These are phyloP conservation scores for Sapria himalayana DNA, from an alignment of 345 rosid species.

Conservation along the genomic window DNA sequence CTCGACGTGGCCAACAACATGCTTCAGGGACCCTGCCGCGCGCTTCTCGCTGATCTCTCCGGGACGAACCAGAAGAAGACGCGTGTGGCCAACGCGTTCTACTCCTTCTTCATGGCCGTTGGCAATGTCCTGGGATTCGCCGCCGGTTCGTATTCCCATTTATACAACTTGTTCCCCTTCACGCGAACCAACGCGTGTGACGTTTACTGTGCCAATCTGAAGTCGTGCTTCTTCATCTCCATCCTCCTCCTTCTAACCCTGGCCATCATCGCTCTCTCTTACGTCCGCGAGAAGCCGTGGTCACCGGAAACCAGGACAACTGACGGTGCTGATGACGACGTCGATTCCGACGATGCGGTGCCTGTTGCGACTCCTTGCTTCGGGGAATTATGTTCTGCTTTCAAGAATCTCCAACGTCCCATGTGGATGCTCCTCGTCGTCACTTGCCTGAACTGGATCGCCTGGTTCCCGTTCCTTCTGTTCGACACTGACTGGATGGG, in stretches of 20 bases:
- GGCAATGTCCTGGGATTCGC: conserved; percentile 74
- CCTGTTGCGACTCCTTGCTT: conserved; percentile 7
- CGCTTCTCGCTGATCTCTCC: conserved; percentile 65
- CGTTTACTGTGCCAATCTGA: conserved; percentile 67
- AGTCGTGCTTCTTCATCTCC: conserved; percentile 54
- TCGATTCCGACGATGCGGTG: neutral
- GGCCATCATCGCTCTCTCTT: conserved; percentile 21
- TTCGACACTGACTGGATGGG: conserved; percentile 95
- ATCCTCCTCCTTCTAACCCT: conserved; percentile 26
- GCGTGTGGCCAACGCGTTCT: conserved; percentile 37
- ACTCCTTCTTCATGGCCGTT: conserved; percentile 79
- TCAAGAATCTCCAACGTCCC: conserved; percentile 30
- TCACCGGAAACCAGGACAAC: conserved; percentile 6
- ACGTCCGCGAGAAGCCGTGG: conserved; percentile 27
- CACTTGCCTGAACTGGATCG: conserved; percentile 72
- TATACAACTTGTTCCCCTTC: conserved; percentile 43
- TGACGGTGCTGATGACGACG: conserved; percentile 1
- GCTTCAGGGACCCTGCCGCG: conserved; percentile 69
- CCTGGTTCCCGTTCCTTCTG: conserved; percentile 73
- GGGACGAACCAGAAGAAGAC: conserved; percentile 29
- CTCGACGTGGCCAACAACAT: conserved; percentile 85
- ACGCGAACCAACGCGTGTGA: conserved; percentile 51
- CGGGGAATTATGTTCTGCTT: conserved; percentile 24
- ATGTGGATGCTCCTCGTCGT: conserved; percentile 63
- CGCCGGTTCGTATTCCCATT: conserved; percentile 38